Base-by-base conservation (phyloP, 768 basidiomycete genomes). In the Termitomyces bulborhizus region DNA sequence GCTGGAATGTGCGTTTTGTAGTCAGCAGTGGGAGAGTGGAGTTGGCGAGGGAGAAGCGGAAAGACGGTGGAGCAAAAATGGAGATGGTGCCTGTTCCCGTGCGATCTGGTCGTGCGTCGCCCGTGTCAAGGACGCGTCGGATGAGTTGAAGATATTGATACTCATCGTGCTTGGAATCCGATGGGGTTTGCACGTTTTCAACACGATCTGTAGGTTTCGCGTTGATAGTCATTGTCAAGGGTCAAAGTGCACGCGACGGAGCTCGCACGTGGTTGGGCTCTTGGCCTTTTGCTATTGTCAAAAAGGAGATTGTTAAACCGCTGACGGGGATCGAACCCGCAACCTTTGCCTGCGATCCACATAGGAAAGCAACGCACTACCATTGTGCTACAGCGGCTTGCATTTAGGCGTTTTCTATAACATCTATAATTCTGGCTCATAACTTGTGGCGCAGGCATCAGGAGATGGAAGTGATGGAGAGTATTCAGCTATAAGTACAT, bases 21-120 rank as follows among this genome's bases (percentile, higher is more conserved):
- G 96, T 98, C 39, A 98, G 76, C 13, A 98, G 82, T 3, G 96
- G 96, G 3, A 99, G 77, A 4, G 85, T 82, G 51, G 77, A 73
- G 67, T 88, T 67, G 6, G 80, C 72, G 54, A 98, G 86, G 15
- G 90, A 88, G 78, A 99, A 99, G 15, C 94, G 89, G 49, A 99
- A 75, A 12, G 85, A 78, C 2, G 87, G 89, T 6, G 96, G 96
- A 0, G 94, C 95, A 66, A 99, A 98, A 67, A 96, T 68, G 48
- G 95, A 87, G 61, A 91, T 72, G 9, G 95, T 98, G 52, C 96
- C 96, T 0, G 96, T 98, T 16, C 96, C 96, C 0, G 96, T 99
- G 47, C 96, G 85, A 66, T 99, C 96, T 53, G 88, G 83, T 32
- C 96, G 85, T 9, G 71, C 59, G 55, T 91, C 91, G 11, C 96